Conservation (phyloP, 371 early-diverging fungal species). For the Mucor irregularis region DNA sequence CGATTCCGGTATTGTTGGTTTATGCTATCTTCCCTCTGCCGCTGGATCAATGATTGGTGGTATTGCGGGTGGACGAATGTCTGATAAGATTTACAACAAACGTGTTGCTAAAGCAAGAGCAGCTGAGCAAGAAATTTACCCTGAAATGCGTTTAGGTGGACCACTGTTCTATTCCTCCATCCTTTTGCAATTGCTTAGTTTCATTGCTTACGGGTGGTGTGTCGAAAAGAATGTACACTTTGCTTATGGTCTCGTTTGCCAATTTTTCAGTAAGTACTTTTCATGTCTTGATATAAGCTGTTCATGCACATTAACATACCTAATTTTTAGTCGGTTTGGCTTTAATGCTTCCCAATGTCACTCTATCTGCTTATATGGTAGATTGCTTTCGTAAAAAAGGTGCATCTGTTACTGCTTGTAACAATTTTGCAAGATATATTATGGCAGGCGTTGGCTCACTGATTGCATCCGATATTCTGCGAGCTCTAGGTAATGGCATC, state of each 20-base stretch:
- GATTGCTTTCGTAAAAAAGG: slow-evolving; percentile 42
- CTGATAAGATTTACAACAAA: slow-evolving; percentile 29
- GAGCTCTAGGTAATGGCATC: slow-evolving; percentile 27
- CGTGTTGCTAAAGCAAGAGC: slow-evolving; percentile 24
- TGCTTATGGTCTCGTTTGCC: slow-evolving; percentile 37
- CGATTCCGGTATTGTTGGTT: slow-evolving; percentile 30
- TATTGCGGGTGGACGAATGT: slow-evolving; percentile 33
- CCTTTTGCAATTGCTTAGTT: slow-evolving; percentile 18
- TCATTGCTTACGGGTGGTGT: slow-evolving; percentile 47
- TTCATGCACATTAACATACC: too few relatives aligned
- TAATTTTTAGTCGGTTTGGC: slow-evolving; percentile 29
- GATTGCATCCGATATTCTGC: slow-evolving; percentile 30
- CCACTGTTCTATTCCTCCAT: slow-evolving; percentile 19
- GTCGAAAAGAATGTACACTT: slow-evolving; percentile 40
- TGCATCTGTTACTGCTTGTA: slow-evolving; percentile 53
- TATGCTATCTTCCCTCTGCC: slow-evolving; percentile 38
- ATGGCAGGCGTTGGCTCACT: slow-evolving; percentile 45
- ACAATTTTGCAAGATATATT: slow-evolving; percentile 42
- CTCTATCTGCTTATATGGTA: slow-evolving; percentile 41
- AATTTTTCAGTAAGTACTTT: slow-evolving; percentile 36
- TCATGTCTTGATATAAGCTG: too few relatives aligned
- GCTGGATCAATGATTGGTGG: slow-evolving; percentile 36
- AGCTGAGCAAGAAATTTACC: slow-evolving; percentile 14
- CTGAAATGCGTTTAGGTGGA: slow-evolving; percentile 45
- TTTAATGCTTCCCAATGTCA: slow-evolving; percentile 38